phyloP scores from a whole-genome alignment of 2,329 filamentous ascomycete genomes.

The Fusarium sp. region DNA sequence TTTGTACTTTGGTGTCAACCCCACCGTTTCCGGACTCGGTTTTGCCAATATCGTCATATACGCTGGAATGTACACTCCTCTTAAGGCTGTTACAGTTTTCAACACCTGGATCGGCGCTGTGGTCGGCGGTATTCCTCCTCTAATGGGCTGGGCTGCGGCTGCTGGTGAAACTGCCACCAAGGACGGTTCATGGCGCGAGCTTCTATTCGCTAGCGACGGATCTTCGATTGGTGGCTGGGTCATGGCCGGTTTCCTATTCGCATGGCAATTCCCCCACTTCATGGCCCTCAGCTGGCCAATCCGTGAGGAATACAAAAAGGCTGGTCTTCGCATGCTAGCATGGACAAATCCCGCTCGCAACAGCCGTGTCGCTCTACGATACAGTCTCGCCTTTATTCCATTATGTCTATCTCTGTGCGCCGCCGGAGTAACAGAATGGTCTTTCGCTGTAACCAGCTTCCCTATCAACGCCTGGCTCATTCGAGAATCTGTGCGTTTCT shows the following conservation, averaged over 20 bases:
- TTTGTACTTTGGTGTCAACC: constrained; percentile 91
- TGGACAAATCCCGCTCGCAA: constrained; percentile 91
- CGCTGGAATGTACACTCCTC: constrained; percentile 89
- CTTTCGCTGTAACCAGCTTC: constrained; percentile 82
- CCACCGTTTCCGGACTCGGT: constrained; percentile 88
- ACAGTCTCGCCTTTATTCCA: constrained; percentile 86
- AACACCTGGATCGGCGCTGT: constrained; percentile 97
- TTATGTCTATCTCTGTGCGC: constrained; percentile 85
- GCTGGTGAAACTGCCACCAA: constrained; percentile 86
- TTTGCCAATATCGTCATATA: constrained; percentile 89
- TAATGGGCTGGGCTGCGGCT: constrained; percentile 98
- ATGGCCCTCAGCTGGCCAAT: constrained; percentile 93
- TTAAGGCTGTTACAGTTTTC: constrained; percentile 85
- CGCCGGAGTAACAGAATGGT: constrained; percentile 84
- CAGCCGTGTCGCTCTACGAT: constrained; percentile 85
- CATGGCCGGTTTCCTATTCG: constrained; percentile 83
- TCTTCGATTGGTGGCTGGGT: constrained; percentile 85
- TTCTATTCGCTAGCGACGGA: constrained; percentile 74
- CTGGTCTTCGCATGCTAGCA: constrained; percentile 77
- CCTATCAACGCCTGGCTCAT: constrained; percentile 89
- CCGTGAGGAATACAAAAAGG: constrained; percentile 84
- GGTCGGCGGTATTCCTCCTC: constrained; percentile 90
- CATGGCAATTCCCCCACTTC: constrained; percentile 99
- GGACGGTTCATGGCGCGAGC: constrained; percentile 79
- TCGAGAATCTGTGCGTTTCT: constrained; percentile 83